Percentiles rank a stretch among this genome's conserved stretches.
Conservation (phyloP, 2,329 filamentous ascomycete species). For the Sclerotinia spermophila region DNA sequence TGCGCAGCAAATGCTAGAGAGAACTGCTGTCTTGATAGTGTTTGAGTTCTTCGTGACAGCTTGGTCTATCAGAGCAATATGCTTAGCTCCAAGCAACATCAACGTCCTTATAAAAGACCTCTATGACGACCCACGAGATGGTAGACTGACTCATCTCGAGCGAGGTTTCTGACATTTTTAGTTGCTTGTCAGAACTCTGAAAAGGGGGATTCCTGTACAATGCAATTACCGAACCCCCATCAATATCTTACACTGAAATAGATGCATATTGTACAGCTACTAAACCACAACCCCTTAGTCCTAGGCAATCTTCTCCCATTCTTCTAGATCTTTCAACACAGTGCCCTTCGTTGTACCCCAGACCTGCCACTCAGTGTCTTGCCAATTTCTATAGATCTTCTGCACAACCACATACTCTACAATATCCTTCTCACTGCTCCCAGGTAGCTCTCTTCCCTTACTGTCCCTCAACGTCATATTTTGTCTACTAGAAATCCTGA, state of each 20-base stretch:
- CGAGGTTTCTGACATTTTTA: background rate
- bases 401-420: slow-evolving; percentile 64
- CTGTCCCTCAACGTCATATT: slow-evolving; percentile 42
- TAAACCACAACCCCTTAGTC: background rate
- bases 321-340: slow-evolving; percentile 38
- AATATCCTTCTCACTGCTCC: slow-evolving; percentile 50
- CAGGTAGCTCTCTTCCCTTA: slow-evolving; percentile 41
- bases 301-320: slow-evolving; percentile 13
- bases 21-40: background rate
- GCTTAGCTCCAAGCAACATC: background rate
- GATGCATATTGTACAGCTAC: slow-evolving; percentile 1
- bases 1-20: background rate
- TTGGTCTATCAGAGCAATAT: background rate
- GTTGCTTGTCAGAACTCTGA: background rate
- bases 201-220: background rate
- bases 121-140: background rate
- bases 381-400: slow-evolving; percentile 42
- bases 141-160: background rate
- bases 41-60: background rate
- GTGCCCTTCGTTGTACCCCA: slow-evolving; percentile 61
- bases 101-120: background rate
- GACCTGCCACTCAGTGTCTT: slow-evolving; percentile 55
- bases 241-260: background rate
- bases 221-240: background rate
- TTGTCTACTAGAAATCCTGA: slow-evolving; percentile 57